Evolutionary conservation across 768 basidiomycete genomes (phyloP).

Genomic region (Guyanaporus albipodus): DNA sequence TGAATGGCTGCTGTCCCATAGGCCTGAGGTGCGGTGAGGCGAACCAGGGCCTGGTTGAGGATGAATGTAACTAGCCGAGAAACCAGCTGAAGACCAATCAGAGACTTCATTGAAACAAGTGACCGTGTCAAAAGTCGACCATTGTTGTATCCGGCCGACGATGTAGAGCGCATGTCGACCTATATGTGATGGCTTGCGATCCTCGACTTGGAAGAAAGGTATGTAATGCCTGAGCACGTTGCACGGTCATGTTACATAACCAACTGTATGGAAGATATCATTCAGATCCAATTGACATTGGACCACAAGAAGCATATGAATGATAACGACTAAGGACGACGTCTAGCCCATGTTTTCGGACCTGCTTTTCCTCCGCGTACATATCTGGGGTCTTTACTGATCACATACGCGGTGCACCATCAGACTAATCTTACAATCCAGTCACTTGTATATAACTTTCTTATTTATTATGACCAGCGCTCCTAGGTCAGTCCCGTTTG

Average conservation of each 20-base stretch:
- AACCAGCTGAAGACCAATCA: slow-evolving; percentile 83
- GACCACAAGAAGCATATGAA: too few species aligned
- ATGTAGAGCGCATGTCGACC: slow-evolving; percentile 10
- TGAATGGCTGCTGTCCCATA: slow-evolving; percentile 92
- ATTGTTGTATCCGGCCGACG: background rate
- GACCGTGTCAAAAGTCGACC: slow-evolving; percentile 25
- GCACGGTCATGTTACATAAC: slow-evolving; percentile 14
- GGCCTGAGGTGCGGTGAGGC: slow-evolving; percentile 76
- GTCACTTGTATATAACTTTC: background rate
- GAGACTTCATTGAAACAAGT: slow-evolving; percentile 49
- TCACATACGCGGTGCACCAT: background rate
- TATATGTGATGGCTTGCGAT: background rate
- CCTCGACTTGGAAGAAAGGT: slow-evolving; percentile 1
- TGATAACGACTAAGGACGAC: background rate
- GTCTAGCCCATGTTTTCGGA: background rate
- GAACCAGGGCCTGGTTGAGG: slow-evolving; percentile 84
- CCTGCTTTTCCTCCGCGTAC: too few species aligned
- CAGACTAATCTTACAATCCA: background rate
- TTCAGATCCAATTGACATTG: too few species aligned
- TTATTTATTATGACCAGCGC: background rate
- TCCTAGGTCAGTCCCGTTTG: background rate
- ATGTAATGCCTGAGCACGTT: too few species aligned
- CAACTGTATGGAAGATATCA: too few species aligned
- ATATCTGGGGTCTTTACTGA: background rate
- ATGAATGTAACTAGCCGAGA: slow-evolving; percentile 83